A percentile compares a stretch with the other conserved stretches of the same genome.
These are phyloP conservation scores for Pogostemon cablin DNA, from an alignment of 257 asterid species.

Conservation along the genomic window DNA sequence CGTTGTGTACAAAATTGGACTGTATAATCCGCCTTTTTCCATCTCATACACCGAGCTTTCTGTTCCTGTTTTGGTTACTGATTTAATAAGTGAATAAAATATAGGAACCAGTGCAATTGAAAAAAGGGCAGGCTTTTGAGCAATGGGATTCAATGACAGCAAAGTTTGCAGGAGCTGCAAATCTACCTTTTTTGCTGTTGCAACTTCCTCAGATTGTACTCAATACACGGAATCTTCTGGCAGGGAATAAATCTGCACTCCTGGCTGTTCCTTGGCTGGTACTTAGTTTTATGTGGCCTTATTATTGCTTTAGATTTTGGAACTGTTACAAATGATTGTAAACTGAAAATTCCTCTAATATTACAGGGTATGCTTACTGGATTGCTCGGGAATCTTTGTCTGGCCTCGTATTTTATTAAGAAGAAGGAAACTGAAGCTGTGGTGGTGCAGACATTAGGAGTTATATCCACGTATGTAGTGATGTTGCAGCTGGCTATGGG, in stretches of 20 bases:
- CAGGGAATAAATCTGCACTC: conserved; percentile 78
- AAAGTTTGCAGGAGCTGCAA: conserved; percentile 93
- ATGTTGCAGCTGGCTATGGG: conserved; percentile 89
- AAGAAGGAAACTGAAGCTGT: conserved; percentile 89
- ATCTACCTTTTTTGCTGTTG: conserved; percentile 81
- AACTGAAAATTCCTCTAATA: conserved; percentile 18
- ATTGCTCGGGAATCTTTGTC: conserved; percentile 86
- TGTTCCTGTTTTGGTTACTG: conserved; percentile 16
- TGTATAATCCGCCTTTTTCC: neutral
- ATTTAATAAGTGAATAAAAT: conserved; percentile 27
- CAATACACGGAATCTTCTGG: conserved; percentile 82
- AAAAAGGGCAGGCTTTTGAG: conserved; percentile 49
- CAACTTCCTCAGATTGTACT: conserved; percentile 96
- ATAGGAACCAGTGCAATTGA: conserved; percentile 51
- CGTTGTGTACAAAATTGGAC: neutral
- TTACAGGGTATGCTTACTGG: conserved; percentile 97
- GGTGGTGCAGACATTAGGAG: conserved; percentile 86
- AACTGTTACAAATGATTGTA: conserved; percentile 2
- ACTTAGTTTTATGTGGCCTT: conserved; percentile 33
- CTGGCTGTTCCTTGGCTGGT: conserved; percentile 99
- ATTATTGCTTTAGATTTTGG: conserved; percentile 23
- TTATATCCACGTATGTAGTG: conserved; percentile 74
- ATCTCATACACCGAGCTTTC: conserved; percentile 8
- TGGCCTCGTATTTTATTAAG: conserved; percentile 85
- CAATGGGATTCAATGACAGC: conserved; percentile 92